These are phyloP conservation scores for Mycena chlorophos DNA, from an alignment of 768 basidiomycete genomes.

Conservation along the genomic window DNA sequence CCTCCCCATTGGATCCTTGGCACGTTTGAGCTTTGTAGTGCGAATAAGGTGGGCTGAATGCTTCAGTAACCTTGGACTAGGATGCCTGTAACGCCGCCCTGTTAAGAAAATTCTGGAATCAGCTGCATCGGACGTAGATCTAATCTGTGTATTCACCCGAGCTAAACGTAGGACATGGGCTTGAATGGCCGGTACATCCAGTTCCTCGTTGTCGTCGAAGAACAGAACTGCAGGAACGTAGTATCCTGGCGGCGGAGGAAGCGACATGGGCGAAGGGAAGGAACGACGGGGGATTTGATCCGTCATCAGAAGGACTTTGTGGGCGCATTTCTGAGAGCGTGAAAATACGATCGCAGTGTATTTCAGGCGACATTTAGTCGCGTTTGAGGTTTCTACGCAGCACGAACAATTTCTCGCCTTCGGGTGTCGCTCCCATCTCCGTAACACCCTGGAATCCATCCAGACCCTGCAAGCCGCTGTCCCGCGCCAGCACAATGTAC, in stretches of 20 bases:
- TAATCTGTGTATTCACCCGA: conserved; percentile 40
- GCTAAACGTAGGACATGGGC: conserved; percentile 76
- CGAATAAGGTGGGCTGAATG: not conserved
- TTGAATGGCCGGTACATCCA: conserved; percentile 67
- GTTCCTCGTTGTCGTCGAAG: conserved; percentile 65
- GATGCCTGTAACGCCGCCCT: conserved; percentile 75
- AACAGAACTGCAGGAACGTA: conserved; percentile 82
- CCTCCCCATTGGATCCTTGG: conserved; percentile 69
- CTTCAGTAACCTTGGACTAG: conserved; percentile 50
- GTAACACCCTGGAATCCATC: conserved; percentile 55
- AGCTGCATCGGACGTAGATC: conserved; percentile 14
- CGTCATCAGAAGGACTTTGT: not conserved
- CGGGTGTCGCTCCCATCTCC: conserved; percentile 61
- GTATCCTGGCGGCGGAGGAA: conserved; percentile 55
- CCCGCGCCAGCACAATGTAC: conserved; percentile 78
- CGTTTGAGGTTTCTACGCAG: conserved; percentile 80
- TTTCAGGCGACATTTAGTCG: conserved; percentile 44
- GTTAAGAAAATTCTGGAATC: conserved; percentile 26
- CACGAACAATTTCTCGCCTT: conserved; percentile 76
- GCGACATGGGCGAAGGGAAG: conserved; percentile 3
- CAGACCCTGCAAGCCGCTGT: conserved; percentile 58
- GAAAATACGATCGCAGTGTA: too few relatives aligned
- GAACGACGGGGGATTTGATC: not conserved
- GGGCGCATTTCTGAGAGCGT: too few relatives aligned
- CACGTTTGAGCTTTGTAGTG: not conserved